phyloP scores from a whole-genome alignment of 441 rosid genomes.

The Theobroma grandiflorum region DNA sequence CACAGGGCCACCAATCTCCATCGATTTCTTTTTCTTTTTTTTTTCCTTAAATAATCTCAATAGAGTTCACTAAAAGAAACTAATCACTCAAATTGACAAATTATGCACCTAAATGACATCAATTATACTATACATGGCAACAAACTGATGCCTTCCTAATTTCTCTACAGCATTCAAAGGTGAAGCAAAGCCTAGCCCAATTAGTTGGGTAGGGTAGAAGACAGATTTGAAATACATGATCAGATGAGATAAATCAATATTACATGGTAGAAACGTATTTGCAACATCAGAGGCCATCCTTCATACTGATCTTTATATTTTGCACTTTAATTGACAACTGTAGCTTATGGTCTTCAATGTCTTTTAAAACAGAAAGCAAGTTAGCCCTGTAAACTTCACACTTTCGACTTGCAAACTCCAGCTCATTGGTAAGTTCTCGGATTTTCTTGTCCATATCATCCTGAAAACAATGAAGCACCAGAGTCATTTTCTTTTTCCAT shows the following conservation, averaged over 20 bases:
- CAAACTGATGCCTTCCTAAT: conserved; percentile 19
- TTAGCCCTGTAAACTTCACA: conserved; percentile 85
- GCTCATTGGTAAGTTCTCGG: conserved; percentile 59
- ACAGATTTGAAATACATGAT: conserved; percentile 21
- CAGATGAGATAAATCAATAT: background rate
- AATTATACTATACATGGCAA: conserved; percentile 32
- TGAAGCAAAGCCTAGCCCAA: conserved; percentile 17
- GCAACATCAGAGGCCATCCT: conserved; percentile 61
- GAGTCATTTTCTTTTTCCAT: background rate
- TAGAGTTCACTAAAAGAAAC: background rate
- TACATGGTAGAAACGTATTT: conserved; percentile 26
- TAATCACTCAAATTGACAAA: conserved; percentile 20
- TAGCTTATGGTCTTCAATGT: conserved; percentile 88
- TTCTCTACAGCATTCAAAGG: conserved; percentile 26
- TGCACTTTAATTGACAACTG: conserved; percentile 84
- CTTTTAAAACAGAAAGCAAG: conserved; percentile 80
- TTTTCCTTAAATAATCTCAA: background rate
- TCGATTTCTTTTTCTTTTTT: background rate
- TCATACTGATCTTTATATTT: conserved; percentile 80
- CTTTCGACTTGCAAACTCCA: conserved; percentile 70
- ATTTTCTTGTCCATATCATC: conserved; percentile 83
- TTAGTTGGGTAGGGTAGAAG: background rate
- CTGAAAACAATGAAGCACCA: conserved; percentile 44
- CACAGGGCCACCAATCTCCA: background rate
- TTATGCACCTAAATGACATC: conserved; percentile 28